Conservation (phyloP, 768 basidiomycete genomes). For the Xerocomellus chrysenteron region DNA sequence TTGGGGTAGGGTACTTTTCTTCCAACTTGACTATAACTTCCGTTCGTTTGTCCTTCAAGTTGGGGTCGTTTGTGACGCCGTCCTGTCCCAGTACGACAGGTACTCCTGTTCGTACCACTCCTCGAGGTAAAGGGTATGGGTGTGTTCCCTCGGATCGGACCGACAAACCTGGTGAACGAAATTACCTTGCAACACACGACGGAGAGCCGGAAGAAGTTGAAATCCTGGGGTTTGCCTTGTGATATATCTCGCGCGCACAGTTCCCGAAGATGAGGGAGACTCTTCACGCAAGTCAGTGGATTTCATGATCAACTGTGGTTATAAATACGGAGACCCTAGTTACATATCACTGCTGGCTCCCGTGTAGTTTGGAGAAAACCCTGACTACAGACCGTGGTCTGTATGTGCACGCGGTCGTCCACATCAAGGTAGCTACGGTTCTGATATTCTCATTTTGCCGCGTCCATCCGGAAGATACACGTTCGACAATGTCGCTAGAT, state of each 20-base stretch:
- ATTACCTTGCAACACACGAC: constrained; percentile 82
- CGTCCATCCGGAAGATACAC: background rate
- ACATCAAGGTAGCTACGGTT: background rate
- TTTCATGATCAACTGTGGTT: constrained; percentile 77
- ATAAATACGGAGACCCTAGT: too few relatives aligned
- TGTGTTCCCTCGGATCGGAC: background rate
- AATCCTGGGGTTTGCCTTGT: constrained; percentile 72
- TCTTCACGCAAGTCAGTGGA: constrained; percentile 88
- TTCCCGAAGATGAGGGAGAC: constrained; percentile 77
- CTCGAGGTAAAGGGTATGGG: constrained; percentile 61
- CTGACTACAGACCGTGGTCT: background rate
- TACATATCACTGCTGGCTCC: too few relatives aligned
- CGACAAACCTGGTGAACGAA: background rate
- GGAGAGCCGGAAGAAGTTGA: constrained; percentile 79
- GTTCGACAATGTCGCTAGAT: background rate
- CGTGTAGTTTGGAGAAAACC: too few relatives aligned
- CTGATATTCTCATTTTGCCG: background rate
- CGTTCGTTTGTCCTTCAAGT: constrained; percentile 51
- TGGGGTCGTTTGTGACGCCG: constrained; percentile 40
- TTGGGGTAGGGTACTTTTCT: constrained; percentile 39
- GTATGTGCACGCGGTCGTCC: background rate
- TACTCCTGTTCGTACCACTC: constrained; percentile 93
- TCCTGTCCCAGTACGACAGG: constrained; percentile 47
- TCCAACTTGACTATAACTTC: constrained; percentile 42
- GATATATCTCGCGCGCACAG: constrained; percentile 79